Conservation (phyloP, 2,329 filamentous ascomycete genomes). For the Cercospora citrullina region DNA sequence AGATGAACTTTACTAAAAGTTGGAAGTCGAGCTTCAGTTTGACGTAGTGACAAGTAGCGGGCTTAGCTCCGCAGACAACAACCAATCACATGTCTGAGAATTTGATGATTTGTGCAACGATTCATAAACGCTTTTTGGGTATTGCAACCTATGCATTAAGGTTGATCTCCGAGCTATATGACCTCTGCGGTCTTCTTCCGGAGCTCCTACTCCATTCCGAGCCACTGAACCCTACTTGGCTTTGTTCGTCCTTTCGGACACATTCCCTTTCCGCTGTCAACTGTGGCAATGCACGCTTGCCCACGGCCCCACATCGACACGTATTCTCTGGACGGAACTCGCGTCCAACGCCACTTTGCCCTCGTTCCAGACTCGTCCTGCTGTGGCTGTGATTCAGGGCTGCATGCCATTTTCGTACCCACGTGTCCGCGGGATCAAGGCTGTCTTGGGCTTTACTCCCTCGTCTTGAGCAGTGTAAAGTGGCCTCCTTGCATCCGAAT, state of each 20-base stretch:
- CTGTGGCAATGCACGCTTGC: not conserved
- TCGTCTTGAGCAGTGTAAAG: not conserved
- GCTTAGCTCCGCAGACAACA: not conserved
- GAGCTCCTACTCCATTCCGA: not conserved
- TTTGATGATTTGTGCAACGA: not conserved
- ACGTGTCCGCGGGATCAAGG: not conserved
- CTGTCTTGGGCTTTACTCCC: not conserved
- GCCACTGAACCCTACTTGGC: not conserved
- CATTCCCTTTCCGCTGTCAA: not conserved
- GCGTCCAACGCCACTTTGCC: not conserved
- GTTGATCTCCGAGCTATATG: not conserved
- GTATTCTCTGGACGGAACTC: not conserved
- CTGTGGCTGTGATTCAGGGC: not conserved
- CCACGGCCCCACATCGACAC: not conserved
- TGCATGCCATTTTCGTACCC: not conserved
- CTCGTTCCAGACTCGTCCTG: not conserved
- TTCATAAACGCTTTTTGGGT: not conserved
- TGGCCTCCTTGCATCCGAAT: not conserved
- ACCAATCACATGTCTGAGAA: not conserved
- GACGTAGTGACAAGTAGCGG: not conserved
- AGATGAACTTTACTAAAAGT: not conserved
- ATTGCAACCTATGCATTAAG: not conserved
- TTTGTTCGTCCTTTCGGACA: not conserved
- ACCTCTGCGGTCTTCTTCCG: not conserved
- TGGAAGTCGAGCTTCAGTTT: not conserved